Evolutionary conservation across 805 yeast genomes (phyloP).

Genomic region (Kodamaea laetipori): DNA sequence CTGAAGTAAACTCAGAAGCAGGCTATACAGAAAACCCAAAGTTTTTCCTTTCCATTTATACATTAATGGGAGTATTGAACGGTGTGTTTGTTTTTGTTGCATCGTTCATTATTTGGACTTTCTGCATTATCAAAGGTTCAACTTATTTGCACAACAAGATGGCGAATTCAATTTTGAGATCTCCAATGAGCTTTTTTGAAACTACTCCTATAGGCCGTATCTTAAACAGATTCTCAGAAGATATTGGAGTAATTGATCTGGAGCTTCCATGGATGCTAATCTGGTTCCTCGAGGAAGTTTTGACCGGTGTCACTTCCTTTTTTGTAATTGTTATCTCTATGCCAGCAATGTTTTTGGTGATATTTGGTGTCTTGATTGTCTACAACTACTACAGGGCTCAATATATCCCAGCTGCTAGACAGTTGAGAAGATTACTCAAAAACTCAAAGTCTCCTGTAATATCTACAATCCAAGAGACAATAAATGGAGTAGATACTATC

Average conservation of each 20-base stretch:
- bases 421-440: slow-evolving; percentile 71
- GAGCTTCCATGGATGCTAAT: slow-evolving; percentile 55
- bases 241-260: slow-evolving; percentile 58
- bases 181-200: slow-evolving; percentile 71
- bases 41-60: slow-evolving; percentile 55
- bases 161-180: slow-evolving; percentile 53
- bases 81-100: slow-evolving; percentile 50
- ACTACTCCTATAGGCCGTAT: slow-evolving; percentile 70
- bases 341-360: slow-evolving; percentile 55
- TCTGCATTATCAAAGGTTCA: slow-evolving; percentile 59
- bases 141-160: slow-evolving; percentile 55
- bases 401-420: slow-evolving; percentile 72
- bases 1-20: slow-evolving; percentile 50
- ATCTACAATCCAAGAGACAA: slow-evolving; percentile 80
- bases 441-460: slow-evolving; percentile 73
- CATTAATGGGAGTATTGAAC: slow-evolving; percentile 54
- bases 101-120: slow-evolving; percentile 51
- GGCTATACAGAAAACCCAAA: slow-evolving; percentile 44
- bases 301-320: slow-evolving; percentile 52
- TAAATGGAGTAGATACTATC: slow-evolving; percentile 76
- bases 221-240: slow-evolving; percentile 66
- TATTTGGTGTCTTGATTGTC: slow-evolving; percentile 49
- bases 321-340: slow-evolving; percentile 53
- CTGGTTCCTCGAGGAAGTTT: slow-evolving; percentile 45
- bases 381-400: slow-evolving; percentile 71